Evolutionary conservation across 192 early-diverging fungal species (phyloP), one percentile per base, ranked within the genome.

Genomic region (Haplosporangium gracile): DNA sequence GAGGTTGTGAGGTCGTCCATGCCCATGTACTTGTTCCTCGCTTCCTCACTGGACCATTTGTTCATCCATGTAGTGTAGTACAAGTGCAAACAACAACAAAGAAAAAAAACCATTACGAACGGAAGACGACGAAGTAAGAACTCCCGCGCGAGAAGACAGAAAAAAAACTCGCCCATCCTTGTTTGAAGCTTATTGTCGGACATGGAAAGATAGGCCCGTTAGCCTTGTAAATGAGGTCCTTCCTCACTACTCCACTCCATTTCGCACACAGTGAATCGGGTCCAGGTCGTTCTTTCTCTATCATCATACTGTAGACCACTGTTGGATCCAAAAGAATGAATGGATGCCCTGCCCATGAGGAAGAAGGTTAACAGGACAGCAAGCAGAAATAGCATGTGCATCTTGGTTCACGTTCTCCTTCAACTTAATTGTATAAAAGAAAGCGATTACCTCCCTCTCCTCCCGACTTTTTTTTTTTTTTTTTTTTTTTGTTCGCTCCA

Each of bases 401-500:
- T 65, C 49, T 20, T 22, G 49, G 36, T 36, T 36, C 36, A 36
- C 36, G 36, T 36, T 36, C 22, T 22, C 51, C 18, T 53, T 53
- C 51, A 24, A 18, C 26, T 11, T 13, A 32, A 65, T 13, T 65
- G 10, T 70, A 38, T 70, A 70, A 40, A 43, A 49, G 26, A 32
- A 72, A 45, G 39, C 42, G 2, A 11, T 13, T 43, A 22, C 70
- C 70, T n/a, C 70, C 24, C 70, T 42, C 39, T 26, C 71, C n/a
- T 40, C 40, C 39, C 42, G 9, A 22, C 71, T 40, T n/a, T n/a
- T 70, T 34, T 34, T 40, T 34, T 42, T n/a, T 24, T 42, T 29
- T 70, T 40, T 32, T 70, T 7, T 40, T 70, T 49, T 45, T 49
- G 40, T 47, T 72, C 71, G 39, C 71, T 45, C 26, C 71, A 43